These are phyloP conservation scores for Pythium biforme DNA, from an alignment of 352 stramenopile species.

Conservation along the genomic window DNA sequence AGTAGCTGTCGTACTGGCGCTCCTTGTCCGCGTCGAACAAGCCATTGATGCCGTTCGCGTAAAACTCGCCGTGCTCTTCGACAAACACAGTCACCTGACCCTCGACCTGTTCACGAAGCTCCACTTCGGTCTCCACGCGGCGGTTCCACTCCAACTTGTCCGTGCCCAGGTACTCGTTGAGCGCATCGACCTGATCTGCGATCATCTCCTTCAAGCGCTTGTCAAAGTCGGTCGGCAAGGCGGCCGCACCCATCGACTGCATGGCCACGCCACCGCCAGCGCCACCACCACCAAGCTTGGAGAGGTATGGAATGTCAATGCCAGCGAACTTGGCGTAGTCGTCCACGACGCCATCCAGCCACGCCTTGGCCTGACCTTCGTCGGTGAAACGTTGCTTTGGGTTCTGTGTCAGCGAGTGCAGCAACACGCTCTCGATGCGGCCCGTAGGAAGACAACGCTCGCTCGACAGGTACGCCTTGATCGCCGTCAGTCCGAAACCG, in stretches of 20 bases:
- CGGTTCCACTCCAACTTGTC: slow-evolving; percentile 35
- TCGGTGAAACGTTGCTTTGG: slow-evolving; percentile 70
- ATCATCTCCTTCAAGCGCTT: slow-evolving; percentile 37
- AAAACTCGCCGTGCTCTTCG: slow-evolving; percentile 43
- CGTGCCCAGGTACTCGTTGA: slow-evolving; percentile 33
- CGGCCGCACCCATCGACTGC: slow-evolving; percentile 18
- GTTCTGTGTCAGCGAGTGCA: slow-evolving; percentile 67
- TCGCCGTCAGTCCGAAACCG: slow-evolving; percentile 72
- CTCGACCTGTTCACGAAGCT: slow-evolving; percentile 39
- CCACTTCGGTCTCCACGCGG: slow-evolving; percentile 30
- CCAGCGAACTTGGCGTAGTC: slow-evolving; percentile 60
- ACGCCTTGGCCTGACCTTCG: slow-evolving; percentile 64
- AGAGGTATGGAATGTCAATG: slow-evolving; percentile 43
- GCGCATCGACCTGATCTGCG: slow-evolving; percentile 32
- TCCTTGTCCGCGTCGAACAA: slow-evolving; percentile 47
- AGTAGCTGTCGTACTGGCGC: slow-evolving; percentile 50
- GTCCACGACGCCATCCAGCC: slow-evolving; percentile 75
- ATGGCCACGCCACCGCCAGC: slow-evolving; percentile 20
- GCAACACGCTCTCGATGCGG: slow-evolving; percentile 75
- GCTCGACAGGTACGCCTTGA: slow-evolving; percentile 67
- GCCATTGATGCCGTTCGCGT: slow-evolving; percentile 39
- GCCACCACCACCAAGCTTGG: slow-evolving; percentile 28
- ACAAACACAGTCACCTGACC: slow-evolving; percentile 31
- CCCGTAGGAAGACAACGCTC: slow-evolving; percentile 74
- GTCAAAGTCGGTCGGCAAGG: slow-evolving; percentile 32